Percentiles rank a stretch among this genome's conserved stretches.
Conservation (phyloP, 192 early-diverging fungal species). For the Pilobolus umbonatus region DNA sequence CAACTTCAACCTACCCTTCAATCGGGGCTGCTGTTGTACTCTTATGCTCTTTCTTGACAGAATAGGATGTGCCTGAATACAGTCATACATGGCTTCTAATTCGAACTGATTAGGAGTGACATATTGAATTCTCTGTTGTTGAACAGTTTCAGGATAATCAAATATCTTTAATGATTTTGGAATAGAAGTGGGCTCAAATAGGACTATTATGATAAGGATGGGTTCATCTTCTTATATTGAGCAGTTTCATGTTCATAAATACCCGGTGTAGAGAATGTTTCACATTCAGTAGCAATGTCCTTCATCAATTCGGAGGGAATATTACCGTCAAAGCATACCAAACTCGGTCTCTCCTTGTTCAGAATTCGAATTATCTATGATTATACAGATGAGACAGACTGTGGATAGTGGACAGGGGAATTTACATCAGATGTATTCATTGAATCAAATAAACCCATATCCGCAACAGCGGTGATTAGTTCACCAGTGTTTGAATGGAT, state of each 20-base stretch:
- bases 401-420: too few species aligned
- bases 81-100: slow-evolving; percentile 51
- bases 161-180: slow-evolving; percentile 68
- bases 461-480: slow-evolving; percentile 79
- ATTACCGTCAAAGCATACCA: slow-evolving; percentile 79
- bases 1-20: too few species aligned
- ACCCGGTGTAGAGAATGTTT: slow-evolving; percentile 39
- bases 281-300: slow-evolving; percentile 38
- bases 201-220: too few species aligned
- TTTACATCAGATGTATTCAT: slow-evolving; percentile 40
- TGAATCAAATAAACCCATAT: slow-evolving; percentile 81
- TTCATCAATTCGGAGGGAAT: slow-evolving; percentile 42
- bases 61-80: slow-evolving; percentile 22
- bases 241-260: not conserved
- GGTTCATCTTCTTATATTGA: not conserved
- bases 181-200: slow-evolving; percentile 93
- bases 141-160: slow-evolving; percentile 22
- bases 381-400: too few species aligned
- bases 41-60: not conserved
- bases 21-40: too few species aligned
- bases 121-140: slow-evolving; percentile 40
- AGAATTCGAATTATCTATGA: slow-evolving; percentile 29
- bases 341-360: slow-evolving; percentile 30
- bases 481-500: slow-evolving; percentile 68
- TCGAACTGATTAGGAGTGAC: slow-evolving; percentile 76